Base-by-base conservation (phyloP, 768 basidiomycete genomes). In the Lentinula detonsa region DNA sequence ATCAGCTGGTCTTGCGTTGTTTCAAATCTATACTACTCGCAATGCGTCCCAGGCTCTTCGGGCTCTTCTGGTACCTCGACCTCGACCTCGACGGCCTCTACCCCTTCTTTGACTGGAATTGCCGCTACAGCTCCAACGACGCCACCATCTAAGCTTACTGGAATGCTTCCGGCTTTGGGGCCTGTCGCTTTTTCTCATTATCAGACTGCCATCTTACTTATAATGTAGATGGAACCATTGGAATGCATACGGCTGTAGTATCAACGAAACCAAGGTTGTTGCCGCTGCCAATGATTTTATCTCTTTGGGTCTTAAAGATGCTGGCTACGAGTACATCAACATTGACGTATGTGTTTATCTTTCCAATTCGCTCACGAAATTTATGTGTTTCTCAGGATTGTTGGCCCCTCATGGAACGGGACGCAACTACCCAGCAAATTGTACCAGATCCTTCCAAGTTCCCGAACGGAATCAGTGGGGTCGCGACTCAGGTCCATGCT, bases 361-460 rank as follows among this genome's bases (percentile, higher is more conserved):
- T 40, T 8, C 8, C 42, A 43, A 15, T 5, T 11, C 5, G 18
- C 39, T 55, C 13, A 18, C 18, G 4, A 7, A 5, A n/a, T 16
- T 33, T 21, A 34, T 34, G 33, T n/a, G 9, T 4, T 34, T 49
- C 53, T 16, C 57, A 82, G 81, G 82, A 83, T 62, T 81, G 80
- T 62, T 83, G 82, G 82, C 65, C 80, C 4, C 64, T 73, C 34
- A 75, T 62, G 67, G 59, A 65, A 10, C 79, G 81, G 23, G 70
- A 81, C 64, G 31, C 78, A 13, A 72, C 67, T 1, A 81, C 77
- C 7, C 67, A 74, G 4, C 70, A 72, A 35, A 81, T 82, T 5
- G 71, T 79, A 3, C 80, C 83, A 2, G 82, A 84, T 66, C 71
- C 77, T n/a, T 67, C 62, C 43, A 85, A 82, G 63, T 85, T 85